Evolutionary conservation across 108 stramenopile genomes (phyloP), one percentile per base, ranked within the genome.

Genomic region (Nitzschia sp.): DNA sequence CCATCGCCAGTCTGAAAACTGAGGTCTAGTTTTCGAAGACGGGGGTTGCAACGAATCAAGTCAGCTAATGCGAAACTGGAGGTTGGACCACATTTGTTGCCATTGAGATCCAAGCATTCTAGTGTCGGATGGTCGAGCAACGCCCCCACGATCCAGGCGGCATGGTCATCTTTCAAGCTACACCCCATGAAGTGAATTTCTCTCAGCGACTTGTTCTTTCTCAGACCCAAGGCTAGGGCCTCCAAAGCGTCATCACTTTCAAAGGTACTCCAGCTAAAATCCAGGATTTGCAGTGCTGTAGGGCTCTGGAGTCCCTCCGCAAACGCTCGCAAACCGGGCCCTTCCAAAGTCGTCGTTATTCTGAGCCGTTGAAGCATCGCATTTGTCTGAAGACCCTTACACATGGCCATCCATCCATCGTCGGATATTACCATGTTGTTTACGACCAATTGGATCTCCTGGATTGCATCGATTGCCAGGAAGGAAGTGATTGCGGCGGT

Each of bases 61-160:
- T 49, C 34, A 49, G 31, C 30, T 3, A 54, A 18, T 17, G 21
- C 49, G 15, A 13, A 11, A 32, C 17, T 1, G 1, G 48, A 18
- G 26, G 18, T 30, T 13, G 2, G 3, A 6, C 65, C 65, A 33
- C 65, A 66, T 33, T 51, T 49, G 49, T 66, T 66, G 15, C 33
- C 47, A 34, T 53, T 66, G 19, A 66, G 29, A 18, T 15, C 18
- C 6, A 66, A 38, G 34, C 30, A 51, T 3, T 53, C 1, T 21
- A 66, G 65, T 28, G 49, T 53, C 28, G 65, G 49, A 34, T 66
- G 65, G 32, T 30, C n/a, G 8, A 28, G 17, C n/a, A 66, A 30
- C 1, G 31, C 17, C 23, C 24, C 24, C 0, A 51, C n/a, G 6
- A 66, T 1, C 8, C 6, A 5, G 17, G 48, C 11, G 6, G 45